Percentiles rank a stretch among this genome's conserved stretches.
These are phyloP conservation scores for Clarireedia paspali DNA, from an alignment of 2,329 filamentous ascomycete species.

Conservation along the genomic window DNA sequence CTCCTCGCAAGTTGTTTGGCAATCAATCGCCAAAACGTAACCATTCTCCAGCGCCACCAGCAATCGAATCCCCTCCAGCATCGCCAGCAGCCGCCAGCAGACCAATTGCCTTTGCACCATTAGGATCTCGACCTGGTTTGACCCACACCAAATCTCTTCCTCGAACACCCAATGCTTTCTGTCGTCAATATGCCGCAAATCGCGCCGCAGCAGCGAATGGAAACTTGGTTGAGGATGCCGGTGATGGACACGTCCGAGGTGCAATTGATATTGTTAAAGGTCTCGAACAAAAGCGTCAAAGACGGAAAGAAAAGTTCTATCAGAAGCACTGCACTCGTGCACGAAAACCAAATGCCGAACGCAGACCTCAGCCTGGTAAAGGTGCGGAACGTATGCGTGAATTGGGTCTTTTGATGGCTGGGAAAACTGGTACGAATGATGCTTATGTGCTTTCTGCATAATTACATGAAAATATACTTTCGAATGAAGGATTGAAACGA, in stretches of 20 bases:
- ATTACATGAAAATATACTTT: background rate
- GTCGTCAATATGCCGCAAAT: constrained; percentile 37
- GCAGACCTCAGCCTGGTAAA: constrained; percentile 63
- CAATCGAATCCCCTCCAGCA: constrained; percentile 40
- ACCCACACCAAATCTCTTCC: constrained; percentile 83
- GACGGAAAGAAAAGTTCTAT: constrained; percentile 86
- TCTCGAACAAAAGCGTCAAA: constrained; percentile 86
- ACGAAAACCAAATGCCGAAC: constrained; percentile 60
- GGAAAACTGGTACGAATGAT: constrained; percentile 58
- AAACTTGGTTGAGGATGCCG: constrained; percentile 29
- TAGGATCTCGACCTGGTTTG: constrained; percentile 55
- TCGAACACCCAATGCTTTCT: constrained; percentile 65
- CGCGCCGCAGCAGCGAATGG: constrained; percentile 35
- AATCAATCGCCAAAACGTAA: constrained; percentile 39
- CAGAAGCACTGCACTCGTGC: constrained; percentile 73
- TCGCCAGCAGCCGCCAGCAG: constrained; percentile 44
- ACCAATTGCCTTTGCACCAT: constrained; percentile 37
- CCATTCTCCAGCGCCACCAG: constrained; percentile 61
- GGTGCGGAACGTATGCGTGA: constrained; percentile 91
- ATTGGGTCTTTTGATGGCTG: constrained; percentile 81
- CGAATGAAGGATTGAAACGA: too few relatives aligned
- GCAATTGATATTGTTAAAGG: constrained; percentile 97
- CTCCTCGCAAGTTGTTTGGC: constrained; percentile 30
- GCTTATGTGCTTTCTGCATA: constrained; percentile 69
- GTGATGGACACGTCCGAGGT: constrained; percentile 68